phyloP scores from a whole-genome alignment of 1,284 basidiomycete species.

The Cutaneotrichosporon daszewskae region DNA sequence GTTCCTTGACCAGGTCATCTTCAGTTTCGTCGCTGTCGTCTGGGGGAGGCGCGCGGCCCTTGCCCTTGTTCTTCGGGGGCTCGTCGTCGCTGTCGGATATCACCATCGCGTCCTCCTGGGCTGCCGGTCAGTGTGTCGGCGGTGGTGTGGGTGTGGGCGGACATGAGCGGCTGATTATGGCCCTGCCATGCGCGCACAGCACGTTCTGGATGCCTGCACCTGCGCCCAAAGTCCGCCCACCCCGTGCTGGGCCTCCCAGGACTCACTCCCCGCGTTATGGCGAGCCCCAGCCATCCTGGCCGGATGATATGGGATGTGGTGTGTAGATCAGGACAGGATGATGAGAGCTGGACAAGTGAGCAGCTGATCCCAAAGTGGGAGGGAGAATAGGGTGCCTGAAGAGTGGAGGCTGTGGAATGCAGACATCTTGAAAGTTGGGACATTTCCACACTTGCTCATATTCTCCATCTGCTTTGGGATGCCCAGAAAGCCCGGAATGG shows the following conservation, averaged over 20 bases:
- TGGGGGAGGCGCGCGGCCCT: neutral
- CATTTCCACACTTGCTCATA: too few species aligned
- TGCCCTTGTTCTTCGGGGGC: neutral
- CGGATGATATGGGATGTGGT: neutral
- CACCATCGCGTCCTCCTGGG: neutral
- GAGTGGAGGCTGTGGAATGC: too few species aligned
- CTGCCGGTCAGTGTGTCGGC: too few species aligned
- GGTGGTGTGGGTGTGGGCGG: too few species aligned
- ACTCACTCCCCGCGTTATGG: slow-evolving; percentile 1
- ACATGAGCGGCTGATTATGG: too few species aligned
- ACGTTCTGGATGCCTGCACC: too few species aligned
- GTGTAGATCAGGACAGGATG: neutral
- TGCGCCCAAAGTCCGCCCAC: neutral
- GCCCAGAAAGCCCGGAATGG: neutral
- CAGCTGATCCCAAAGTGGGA: neutral
- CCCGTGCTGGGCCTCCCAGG: neutral
- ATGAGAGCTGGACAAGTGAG: too few species aligned
- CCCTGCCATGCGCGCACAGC: too few species aligned
- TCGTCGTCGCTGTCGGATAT: neutral
- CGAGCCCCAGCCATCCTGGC: neutral
- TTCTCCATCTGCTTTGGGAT: too few species aligned
- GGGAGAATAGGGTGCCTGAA: neutral
- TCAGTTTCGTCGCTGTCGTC: too few species aligned
- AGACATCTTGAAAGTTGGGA: too few species aligned
- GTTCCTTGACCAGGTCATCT: too few species aligned